Base-by-base conservation (phyloP, 495 filamentous ascomycete genomes). In the Penicillium canescens region DNA sequence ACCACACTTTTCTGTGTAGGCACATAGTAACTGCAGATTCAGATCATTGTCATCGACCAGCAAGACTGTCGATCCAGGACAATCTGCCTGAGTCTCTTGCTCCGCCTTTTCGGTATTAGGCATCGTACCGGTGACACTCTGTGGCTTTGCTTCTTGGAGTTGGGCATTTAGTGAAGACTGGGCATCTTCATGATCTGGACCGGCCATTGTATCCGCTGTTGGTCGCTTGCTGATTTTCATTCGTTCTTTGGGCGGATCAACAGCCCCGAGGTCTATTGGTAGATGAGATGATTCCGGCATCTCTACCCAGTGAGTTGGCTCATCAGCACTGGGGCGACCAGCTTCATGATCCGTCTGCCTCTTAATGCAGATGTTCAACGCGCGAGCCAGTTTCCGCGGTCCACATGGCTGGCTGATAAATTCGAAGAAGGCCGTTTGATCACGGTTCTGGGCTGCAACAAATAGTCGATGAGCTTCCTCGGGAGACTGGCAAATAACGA, bases 41-140 rank as follows among this genome's bases (percentile, higher is more conserved):
- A 75, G 50, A 0, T 63, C 52, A 52, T 77, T 77, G 45, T 76
- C 72, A 36, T 76, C 73, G 0, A 75, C 72, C 3, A 74, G 50
- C 1, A 76, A 56, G 6, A 69, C 54, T 40, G 10, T 21, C 21
- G 2, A 20, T 31, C 8, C 28, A 6, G 23, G 3, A 4, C 4
- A 4, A 24, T 24, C 23, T 24, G 23, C 23, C 23, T 24, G 23
- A 0, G 23, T 24, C 6, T 24, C 23, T 24, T 24, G 23, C 6
- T 24, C 23, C 6, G 23, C 23, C 21, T 4, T 42, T 6, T 13
- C 13, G 21, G 4, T 24, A 21, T 7, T 3, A 26, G 21, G 28
- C 3, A n/a, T 11, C n/a, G 11, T 11, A 4, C 12, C 6, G 38
- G 18, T 35, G 46, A 42, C 2, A 16, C 50, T 10, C 24, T 12